Evolutionary conservation across 345 rosid genomes (phyloP).

Genomic region (Ceriops zippeliana): DNA sequence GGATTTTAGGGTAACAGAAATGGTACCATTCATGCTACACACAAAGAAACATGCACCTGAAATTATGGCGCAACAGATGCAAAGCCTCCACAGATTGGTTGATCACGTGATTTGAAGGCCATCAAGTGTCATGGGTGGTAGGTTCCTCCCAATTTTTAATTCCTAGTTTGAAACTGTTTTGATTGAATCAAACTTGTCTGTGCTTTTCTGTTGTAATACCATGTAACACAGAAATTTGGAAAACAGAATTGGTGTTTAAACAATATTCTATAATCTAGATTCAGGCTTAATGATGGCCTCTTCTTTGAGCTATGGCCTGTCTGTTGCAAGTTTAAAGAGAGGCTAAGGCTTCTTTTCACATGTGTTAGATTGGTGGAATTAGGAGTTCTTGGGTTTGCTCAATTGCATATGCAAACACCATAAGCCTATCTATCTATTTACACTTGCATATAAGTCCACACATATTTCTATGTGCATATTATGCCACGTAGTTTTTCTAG

Average conservation of each 20-base stretch:
- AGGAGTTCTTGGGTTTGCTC: neutral
- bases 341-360: no score
- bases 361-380: no score
- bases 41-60: neutral
- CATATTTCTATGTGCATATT: no score
- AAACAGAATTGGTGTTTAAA: neutral
- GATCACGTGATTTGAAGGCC: neutral
- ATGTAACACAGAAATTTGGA: conserved; percentile 1
- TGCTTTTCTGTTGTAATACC: neutral
- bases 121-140: neutral
- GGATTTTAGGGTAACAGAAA: neutral
- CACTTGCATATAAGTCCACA: no score
- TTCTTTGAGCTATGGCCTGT: no score
- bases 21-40: neutral
- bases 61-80: neutral
- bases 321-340: no score
- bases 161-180: neutral
- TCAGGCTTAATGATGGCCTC: no score
- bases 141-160: neutral
- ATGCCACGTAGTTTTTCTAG: no score
- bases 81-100: conserved; percentile 7
- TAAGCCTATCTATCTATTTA: neutral
- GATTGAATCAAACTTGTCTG: neutral
- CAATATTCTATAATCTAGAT: neutral
- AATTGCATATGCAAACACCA: neutral